Evolutionary conservation across 306 rosid species (phyloP), one percentile per base, ranked within the genome.

Genomic region (Casuarina cunninghamiana): DNA sequence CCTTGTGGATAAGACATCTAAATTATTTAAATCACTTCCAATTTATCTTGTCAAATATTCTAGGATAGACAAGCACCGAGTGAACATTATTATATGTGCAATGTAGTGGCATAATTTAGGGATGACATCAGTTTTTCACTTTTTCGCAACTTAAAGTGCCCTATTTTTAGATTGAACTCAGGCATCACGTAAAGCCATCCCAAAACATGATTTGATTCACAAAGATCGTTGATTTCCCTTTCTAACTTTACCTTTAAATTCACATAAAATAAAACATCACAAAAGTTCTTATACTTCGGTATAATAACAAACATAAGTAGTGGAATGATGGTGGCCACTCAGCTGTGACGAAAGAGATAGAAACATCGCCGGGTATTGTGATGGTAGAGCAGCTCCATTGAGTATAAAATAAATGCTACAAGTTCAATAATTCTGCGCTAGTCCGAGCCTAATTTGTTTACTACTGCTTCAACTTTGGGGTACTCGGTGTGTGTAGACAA

Each of bases 311-410:
- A n/a, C 15, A 5, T 21, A n/a, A 19, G 19, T 57, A 19, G 38
- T 57, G 63, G 63, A 57, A 4, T 57, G 63, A 21, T 57, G 63
- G 63, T 21, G 38, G 63, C 63, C 63, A 57, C 71, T 66, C 71
- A 39, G 26, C 71, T 3, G 39, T 66, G 49, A 42, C 41, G 70
- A 41, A n/a, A 39, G 48, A 41, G 26, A 39, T 41, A 16, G 41
- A 13, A 42, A 66, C 10, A 65, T 15, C 16, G 46, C 70, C 70
- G 46, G 46, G 46, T 38, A 16, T 39, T 38, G 35, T 65, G 70
- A 65, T 39, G 4, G 48, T 43, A 16, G 26, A 6, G 6, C 70
- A 65, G 48, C 66, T 60, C 13, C 66, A 60, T 55, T 32, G 16
- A 2, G 8, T 19, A 44, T 62, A 4, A 10, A 2, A 35, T 6